Conservation (phyloP, 148 eudicot species). For the Limonium bicolor region DNA sequence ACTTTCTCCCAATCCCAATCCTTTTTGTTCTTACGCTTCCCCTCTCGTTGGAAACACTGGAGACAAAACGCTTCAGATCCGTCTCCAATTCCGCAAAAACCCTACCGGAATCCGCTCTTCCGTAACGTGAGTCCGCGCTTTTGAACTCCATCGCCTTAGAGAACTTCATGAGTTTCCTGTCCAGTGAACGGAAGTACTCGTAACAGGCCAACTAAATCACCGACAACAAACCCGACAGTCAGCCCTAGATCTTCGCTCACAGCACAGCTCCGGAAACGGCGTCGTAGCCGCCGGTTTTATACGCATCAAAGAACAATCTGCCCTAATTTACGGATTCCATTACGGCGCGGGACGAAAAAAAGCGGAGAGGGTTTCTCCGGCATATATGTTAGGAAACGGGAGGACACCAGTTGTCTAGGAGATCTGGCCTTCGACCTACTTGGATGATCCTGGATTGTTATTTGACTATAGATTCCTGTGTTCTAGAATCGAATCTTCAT, state of each 20-base stretch:
- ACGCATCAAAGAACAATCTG: conserved; percentile 47
- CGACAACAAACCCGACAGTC: conserved; percentile 19
- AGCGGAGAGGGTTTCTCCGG: too few relatives aligned
- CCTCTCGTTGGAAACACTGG: conserved; percentile 14
- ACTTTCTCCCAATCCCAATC: conserved; percentile 21
- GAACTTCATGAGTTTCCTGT: conserved; percentile 18
- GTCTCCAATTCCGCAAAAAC: conserved; percentile 27
- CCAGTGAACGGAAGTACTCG: conserved; percentile 37
- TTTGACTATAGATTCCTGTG: too few relatives aligned
- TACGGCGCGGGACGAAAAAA: too few relatives aligned
- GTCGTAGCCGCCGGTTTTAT: conserved; percentile 42
- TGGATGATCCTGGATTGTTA: too few relatives aligned
- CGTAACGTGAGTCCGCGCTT: conserved; percentile 4
- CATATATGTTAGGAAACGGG: too few relatives aligned
- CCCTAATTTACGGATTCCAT: too few relatives aligned
- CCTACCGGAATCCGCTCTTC: conserved; percentile 2
- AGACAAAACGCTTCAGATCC: conserved; percentile 20
- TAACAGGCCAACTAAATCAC: conserved; percentile 41
- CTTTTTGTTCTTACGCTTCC: conserved; percentile 21
- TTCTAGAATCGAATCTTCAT: too few relatives aligned
- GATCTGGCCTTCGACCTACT: too few relatives aligned
- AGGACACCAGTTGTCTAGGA: too few relatives aligned
- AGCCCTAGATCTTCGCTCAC: conserved; percentile 41
- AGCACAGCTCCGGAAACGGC: conserved; percentile 20
- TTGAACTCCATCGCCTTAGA: conserved; percentile 8